Evolutionary conservation across 2,329 filamentous ascomycete species (phyloP).

Genomic region (Alternaria infectoria): DNA sequence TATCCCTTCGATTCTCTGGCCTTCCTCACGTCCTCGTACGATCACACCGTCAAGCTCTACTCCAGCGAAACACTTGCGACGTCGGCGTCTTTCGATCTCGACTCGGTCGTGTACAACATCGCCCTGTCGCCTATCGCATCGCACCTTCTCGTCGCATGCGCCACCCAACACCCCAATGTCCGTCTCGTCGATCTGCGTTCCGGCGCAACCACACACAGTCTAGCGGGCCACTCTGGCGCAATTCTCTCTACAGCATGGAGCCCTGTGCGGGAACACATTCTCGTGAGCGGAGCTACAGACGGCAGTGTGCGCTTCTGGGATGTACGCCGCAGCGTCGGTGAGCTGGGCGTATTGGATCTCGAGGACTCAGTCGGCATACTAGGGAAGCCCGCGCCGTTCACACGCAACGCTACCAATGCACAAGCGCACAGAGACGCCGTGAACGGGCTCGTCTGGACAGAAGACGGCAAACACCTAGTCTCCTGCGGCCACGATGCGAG

Average conservation of each 20-base stretch:
- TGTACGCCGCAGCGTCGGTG: conserved; percentile 76
- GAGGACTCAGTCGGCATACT: conserved; percentile 78
- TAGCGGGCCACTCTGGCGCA: conserved; percentile 59
- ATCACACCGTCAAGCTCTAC: conserved; percentile 78
- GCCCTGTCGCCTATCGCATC: conserved; percentile 75
- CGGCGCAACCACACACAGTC: conserved; percentile 67
- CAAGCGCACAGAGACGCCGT: conserved; percentile 80
- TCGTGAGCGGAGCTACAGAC: conserved; percentile 85
- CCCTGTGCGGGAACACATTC: conserved; percentile 76
- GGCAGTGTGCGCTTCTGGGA: conserved; percentile 88
- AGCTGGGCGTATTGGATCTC: conserved; percentile 79
- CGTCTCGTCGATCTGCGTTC: conserved; percentile 86
- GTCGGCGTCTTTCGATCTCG: conserved; percentile 72
- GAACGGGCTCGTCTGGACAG: conserved; percentile 85
- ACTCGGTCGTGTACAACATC: conserved; percentile 76
- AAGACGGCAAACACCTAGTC: conserved; percentile 76
- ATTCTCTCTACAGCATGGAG: conserved; percentile 77
- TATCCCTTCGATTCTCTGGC: conserved; percentile 79
- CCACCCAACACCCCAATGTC: conserved; percentile 83
- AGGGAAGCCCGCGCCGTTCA: conserved; percentile 52
- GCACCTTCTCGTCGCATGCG: conserved; percentile 83
- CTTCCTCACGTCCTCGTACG: conserved; percentile 79
- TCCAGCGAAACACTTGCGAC: conserved; percentile 66
- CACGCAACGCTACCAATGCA: conserved; percentile 43
- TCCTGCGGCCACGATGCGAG: conserved; percentile 83